Conservation (phyloP, 179 eudicot genomes). For the Spergularia azorica region DNA sequence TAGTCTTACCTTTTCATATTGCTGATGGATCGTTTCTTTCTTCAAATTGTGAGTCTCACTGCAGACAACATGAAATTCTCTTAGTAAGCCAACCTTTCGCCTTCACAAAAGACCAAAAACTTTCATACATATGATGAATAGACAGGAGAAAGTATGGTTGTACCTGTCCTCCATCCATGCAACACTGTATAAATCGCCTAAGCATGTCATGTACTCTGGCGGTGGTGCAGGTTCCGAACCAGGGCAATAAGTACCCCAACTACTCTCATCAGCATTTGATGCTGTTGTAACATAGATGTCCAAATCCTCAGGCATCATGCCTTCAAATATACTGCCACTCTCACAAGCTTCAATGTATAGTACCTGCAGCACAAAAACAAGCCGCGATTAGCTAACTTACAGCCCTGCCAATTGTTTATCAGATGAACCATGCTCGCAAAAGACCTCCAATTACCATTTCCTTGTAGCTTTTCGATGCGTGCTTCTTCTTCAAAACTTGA, state of each 20-base stretch:
- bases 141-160: background rate
- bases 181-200: slow-evolving; percentile 91
- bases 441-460: slow-evolving; percentile 55
- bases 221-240: slow-evolving; percentile 71
- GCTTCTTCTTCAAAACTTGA: slow-evolving; percentile 72
- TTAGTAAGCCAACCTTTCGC: background rate
- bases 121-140: no score
- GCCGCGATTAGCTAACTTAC: background rate
- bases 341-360: slow-evolving; percentile 92
- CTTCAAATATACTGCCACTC: slow-evolving; percentile 89
- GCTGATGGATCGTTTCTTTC: slow-evolving; percentile 73
- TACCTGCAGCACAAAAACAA: slow-evolving; percentile 43
- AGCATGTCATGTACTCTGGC: slow-evolving; percentile 67
- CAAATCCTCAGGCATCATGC: slow-evolving; percentile 72
- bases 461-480: slow-evolving; percentile 64
- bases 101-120: no score
- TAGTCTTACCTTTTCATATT: slow-evolving; percentile 51
- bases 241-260: slow-evolving; percentile 90
- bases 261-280: slow-evolving; percentile 75
- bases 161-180: slow-evolving; percentile 99
- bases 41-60: slow-evolving; percentile 88
- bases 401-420: background rate
- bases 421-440: background rate
- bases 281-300: slow-evolving; percentile 84
- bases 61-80: slow-evolving; percentile 18